Evolutionary conservation across 2,329 filamentous ascomycete species (phyloP), one percentile per base, ranked within the genome.

Genomic region (Curvularia sp.): DNA sequence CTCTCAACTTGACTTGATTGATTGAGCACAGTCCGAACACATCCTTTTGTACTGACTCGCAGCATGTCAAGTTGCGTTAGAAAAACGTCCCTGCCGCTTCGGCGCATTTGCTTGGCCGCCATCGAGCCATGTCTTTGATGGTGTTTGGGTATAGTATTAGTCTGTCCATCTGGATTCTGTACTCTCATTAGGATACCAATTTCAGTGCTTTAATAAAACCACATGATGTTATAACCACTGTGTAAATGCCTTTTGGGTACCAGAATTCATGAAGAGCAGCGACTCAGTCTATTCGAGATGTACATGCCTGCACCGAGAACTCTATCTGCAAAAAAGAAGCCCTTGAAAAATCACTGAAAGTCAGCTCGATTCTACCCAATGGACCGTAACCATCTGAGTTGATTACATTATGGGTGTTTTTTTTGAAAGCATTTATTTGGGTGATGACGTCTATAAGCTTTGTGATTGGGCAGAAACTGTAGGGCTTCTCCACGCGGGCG

Each of bases 401-500:
- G 10, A 21, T 6, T 32, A 13, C n/a, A 30, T 5, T 8, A 19
- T 6, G 27, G 43, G 18, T 12, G 9, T n/a, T n/a, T n/a, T n/a
- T n/a, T n/a, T n/a, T n/a, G n/a, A n/a, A n/a, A n/a, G n/a, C 41
- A 43, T 43, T 12, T 32, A 32, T 45, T 57, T 30, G 21, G 30
- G n/a, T 57, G 38, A 55, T 59, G 47, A 59, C 56, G 46, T 50
- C 48, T n/a, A 19, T 9, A n/a, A 13, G 28, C 25, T n/a, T 12
- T 42, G 51, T 69, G 65, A 68, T 74, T 73, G 71, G 72, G 27
- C 50, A 49, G 45, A 60, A 56, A 27, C 19, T 41, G 36, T 59
- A 60, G 48, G 59, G 55, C 47, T 67, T 66, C 64, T 62, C 65
- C 64, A 66, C 45, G 30, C 28, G 5, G 34, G 21, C 34, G 36